These are phyloP conservation scores for Plasmodiophora brassicae DNA, from an alignment of 208 protist species.

Conservation along the genomic window DNA sequence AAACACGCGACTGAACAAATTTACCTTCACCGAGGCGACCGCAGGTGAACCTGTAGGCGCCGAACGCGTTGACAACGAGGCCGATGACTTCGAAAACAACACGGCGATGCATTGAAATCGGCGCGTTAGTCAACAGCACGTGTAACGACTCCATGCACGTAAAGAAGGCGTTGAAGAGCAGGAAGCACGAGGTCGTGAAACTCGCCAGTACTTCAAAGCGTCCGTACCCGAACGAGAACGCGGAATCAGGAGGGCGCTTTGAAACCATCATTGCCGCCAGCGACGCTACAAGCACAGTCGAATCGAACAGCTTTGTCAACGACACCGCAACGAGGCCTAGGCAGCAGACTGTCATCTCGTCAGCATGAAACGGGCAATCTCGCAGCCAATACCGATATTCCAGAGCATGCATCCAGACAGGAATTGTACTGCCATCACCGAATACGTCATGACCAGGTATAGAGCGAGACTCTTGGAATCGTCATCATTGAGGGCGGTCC, in stretches of 20 bases:
- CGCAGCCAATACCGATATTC: not conserved
- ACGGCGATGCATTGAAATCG: not conserved
- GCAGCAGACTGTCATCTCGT: not conserved
- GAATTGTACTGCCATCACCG: not conserved
- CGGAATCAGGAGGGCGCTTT: not conserved
- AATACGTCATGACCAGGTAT: not conserved
- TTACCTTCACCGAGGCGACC: not conserved
- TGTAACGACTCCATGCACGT: not conserved
- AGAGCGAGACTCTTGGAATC: not conserved
- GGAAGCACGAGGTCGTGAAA: not conserved
- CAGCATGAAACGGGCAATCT: not conserved
- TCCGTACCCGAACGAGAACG: not conserved
- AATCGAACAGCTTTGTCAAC: not conserved
- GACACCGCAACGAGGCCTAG: not conserved
- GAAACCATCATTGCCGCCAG: not conserved
- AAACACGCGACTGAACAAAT: not conserved
- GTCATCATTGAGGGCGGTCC: not conserved
- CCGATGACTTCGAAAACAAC: not conserved
- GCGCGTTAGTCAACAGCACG: not conserved
- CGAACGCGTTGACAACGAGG: not conserved
- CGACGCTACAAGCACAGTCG: not conserved
- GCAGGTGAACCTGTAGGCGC: not conserved
- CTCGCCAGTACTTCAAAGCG: not conserved
- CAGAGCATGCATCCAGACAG: not conserved
- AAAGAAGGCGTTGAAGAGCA: slow-evolving; percentile 24